Evolutionary conservation across 1,139 yeast genomes (phyloP), one percentile per base, ranked within the genome.

Genomic region (Casaregolazyma lundiana): DNA sequence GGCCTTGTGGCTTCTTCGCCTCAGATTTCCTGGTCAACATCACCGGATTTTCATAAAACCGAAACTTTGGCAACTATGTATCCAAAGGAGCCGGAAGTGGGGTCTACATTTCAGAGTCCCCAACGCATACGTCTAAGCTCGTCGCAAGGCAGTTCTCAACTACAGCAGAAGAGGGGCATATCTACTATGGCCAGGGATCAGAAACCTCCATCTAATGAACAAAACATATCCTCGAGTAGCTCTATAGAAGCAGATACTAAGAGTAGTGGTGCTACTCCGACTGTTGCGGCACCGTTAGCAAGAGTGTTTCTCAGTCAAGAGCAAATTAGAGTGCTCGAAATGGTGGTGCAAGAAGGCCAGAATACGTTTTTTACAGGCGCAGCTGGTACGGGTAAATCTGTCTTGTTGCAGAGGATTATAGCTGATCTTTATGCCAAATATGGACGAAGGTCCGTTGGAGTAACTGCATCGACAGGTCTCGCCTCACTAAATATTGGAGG

Each of bases 401-500:
- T 59, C 9, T 48, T 59, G 16, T 69, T 94, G 43, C 73, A 83
- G 50, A 76, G 83, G 21, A 74, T 92, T 36, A 90, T 92, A 46
- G 75, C 78, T 52, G 71, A 76, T 0, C 67, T 92, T 81, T 75
- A 11, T 78, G 11, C 77, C 73, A 51, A 82, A 76, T 53, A 75
- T 88, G 8, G 76, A 73, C 52, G 53, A 47, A 44, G 45, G 7
- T 65, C 71, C 0, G 85, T 89, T 2, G 96, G 94, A 0, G 80
- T 89, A 1, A 85, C 95, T 1, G 97, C 97, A 0, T 87, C 96
- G 0, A 89, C 97, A 0, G 97, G 97, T 1, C 67, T 89, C 54
- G 97, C 97, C 0, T 96, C 96, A 0, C 80, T 86, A 43, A 86
- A 86, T 58, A 82, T 89, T 56, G 95, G 92, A 1, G 97, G 97